Percentiles rank a stretch among this genome's conserved stretches.
These are phyloP conservation scores for Xylariaceae sp. DNA, from an alignment of 2,329 filamentous ascomycete species.

Conservation along the genomic window DNA sequence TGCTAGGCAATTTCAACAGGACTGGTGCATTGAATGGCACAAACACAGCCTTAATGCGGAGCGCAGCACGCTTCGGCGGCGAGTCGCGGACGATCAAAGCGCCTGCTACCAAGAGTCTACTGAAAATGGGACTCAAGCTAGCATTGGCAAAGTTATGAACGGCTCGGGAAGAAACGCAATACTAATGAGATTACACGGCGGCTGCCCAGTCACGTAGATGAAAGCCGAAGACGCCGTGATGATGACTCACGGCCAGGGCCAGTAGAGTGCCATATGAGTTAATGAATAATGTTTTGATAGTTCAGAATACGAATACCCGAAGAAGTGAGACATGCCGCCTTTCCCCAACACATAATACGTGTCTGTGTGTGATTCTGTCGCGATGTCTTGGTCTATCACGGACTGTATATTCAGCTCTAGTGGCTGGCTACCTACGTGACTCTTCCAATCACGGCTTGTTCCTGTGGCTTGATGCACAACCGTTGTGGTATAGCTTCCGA, in stretches of 20 bases:
- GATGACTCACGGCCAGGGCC: slow-evolving; percentile 5
- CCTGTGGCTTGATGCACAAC: no score
- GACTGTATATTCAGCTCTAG: no score
- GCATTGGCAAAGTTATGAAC: slow-evolving; percentile 18
- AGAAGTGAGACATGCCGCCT: no score
- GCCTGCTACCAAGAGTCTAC: slow-evolving; percentile 23
- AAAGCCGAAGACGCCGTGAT: slow-evolving; percentile 2
- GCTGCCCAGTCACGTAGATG: background rate
- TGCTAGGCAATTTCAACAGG: slow-evolving; percentile 34
- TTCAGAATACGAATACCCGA: slow-evolving; percentile 14
- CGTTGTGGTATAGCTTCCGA: no score
- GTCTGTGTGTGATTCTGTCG: no score
- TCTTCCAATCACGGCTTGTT: no score
- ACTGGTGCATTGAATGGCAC: slow-evolving; percentile 10
- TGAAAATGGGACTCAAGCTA: slow-evolving; percentile 30
- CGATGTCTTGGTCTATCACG: no score
- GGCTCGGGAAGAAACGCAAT: slow-evolving; percentile 2
- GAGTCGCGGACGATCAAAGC: slow-evolving; percentile 15
- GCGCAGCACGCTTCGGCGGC: slow-evolving; percentile 9
- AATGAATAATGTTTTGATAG: slow-evolving; percentile 20
- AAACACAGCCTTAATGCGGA: slow-evolving; percentile 3
- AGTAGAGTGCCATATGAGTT: slow-evolving; percentile 8
- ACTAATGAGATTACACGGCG: slow-evolving; percentile 3
- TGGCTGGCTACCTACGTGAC: no score
- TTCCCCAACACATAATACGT: no score